Evolutionary conservation across 495 filamentous ascomycete species (phyloP), one percentile per base, ranked within the genome.

Genomic region (Tetracladium setigerum): DNA sequence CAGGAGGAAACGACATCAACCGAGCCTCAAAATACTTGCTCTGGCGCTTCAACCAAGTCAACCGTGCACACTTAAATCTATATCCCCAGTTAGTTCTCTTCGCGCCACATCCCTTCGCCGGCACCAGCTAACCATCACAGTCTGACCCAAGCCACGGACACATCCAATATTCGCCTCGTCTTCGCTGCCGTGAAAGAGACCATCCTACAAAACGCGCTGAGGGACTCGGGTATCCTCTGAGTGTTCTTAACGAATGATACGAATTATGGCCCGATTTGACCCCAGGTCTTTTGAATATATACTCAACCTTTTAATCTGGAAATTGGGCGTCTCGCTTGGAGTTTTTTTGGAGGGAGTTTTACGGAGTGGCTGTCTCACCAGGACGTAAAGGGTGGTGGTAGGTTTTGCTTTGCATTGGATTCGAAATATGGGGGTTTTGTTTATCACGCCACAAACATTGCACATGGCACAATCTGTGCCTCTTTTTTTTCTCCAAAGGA

Each of bases 121-220:
- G 50, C 41, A 42, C 30, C 41, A 64, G 41, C 56, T 59, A 40
- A 59, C 46, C 10, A 17, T 1, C 3, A 12, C 11, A 96, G 92
- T 69, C 76, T 98, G 40, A 98, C 92, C 30, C 92, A 98, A 82
- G 92, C 92, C 15, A 98, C 92, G 46, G 92, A 98, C 62, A 98
- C 92, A 0, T 95, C 89, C 35, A 98, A 98, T 63, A 95, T 98
- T 61, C 87, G 92, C 33, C 73, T 98, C 14, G 92, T 98, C 30
- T 98, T 98, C 65, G 92, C 92, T 30, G 92, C 92, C 3, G 92
- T 98, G 33, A 98, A 98, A 66, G 92, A 98, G 68, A 98, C 92
- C 27, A 97, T 98, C 53, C 74, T 98, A 38, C 94, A 97, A 67
- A 98, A 97, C 64, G 92, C 92, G 17, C 72, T 98, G 60, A 95